phyloP scores from a whole-genome alignment of 768 basidiomycete species.

The Xerocomellus amylosporus region DNA sequence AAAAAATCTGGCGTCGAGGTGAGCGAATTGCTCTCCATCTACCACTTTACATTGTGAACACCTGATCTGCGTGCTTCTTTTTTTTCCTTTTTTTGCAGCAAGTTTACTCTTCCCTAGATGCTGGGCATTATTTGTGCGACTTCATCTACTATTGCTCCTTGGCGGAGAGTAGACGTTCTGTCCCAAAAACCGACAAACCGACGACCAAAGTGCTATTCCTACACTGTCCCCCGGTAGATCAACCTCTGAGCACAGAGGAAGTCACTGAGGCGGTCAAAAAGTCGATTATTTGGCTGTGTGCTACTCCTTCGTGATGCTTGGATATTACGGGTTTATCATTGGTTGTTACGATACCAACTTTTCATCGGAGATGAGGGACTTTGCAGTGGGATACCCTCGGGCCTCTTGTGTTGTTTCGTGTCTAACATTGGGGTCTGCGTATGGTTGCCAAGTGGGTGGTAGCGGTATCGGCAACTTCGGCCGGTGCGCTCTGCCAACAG shows the following conservation, averaged over 20 bases:
- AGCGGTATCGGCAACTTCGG: conserved; percentile 15
- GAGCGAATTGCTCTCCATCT: conserved; percentile 9
- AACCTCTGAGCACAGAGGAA: conserved; percentile 61
- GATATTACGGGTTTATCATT: not conserved
- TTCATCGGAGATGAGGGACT: conserved; percentile 19
- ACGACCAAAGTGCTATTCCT: conserved; percentile 56
- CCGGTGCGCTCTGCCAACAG: not conserved
- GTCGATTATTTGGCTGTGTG: conserved; percentile 59
- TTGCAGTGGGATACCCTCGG: conserved; percentile 19
- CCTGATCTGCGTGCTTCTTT: not conserved
- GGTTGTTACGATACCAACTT: conserved; percentile 15
- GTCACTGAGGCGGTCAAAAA: conserved; percentile 64
- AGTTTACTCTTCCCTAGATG: conserved; percentile 71
- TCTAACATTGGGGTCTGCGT: not conserved
- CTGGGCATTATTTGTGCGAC: conserved; percentile 74
- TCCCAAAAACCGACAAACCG: conserved; percentile 32
- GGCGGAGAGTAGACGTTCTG: conserved; percentile 56
- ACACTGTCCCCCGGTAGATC: conserved; percentile 67
- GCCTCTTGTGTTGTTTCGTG: conserved; percentile 1
- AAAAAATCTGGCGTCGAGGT: conserved; percentile 33
- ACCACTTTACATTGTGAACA: not conserved
- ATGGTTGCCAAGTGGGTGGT: not conserved
- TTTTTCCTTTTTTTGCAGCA: conserved; percentile 38
- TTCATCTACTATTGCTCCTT: conserved; percentile 76
- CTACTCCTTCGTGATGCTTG: conserved; percentile 17